Percentiles rank a stretch among this genome's conserved stretches.
phyloP scores from a whole-genome alignment of 306 rosid species.

The Cyamopsis tetragonoloba region DNA sequence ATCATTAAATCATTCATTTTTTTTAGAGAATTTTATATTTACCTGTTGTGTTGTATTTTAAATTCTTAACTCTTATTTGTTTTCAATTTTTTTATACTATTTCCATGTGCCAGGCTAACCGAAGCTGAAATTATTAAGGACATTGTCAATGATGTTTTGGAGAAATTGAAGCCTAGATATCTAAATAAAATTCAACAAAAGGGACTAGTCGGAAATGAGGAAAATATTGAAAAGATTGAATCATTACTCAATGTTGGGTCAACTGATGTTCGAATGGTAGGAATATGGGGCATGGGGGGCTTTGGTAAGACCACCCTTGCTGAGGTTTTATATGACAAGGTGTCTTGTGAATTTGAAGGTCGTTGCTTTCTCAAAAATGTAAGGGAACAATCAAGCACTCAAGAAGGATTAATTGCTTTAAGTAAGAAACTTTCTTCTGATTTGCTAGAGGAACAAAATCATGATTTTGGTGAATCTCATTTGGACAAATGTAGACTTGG shows the following conservation, averaged over 20 bases:
- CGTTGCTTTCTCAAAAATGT: not conserved
- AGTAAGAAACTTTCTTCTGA: not conserved
- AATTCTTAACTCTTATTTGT: too few species aligned
- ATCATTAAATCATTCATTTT: too few species aligned
- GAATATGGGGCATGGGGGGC: not conserved
- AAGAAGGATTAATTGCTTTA: not conserved
- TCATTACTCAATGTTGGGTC: not conserved
- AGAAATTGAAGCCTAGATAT: not conserved
- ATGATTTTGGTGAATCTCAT: too few species aligned
- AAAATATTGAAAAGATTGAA: too few species aligned
- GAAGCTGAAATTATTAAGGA: too few species aligned
- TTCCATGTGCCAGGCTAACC: too few species aligned
- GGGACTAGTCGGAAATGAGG: not conserved
- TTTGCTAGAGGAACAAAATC: not conserved
- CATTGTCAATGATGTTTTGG: not conserved
- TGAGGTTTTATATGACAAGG: not conserved
- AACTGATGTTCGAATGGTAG: not conserved
- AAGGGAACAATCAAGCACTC: not conserved
- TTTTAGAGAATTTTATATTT: too few species aligned
- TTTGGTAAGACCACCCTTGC: not conserved
- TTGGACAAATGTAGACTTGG: not conserved
- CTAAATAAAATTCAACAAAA: not conserved
- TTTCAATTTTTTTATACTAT: too few species aligned
- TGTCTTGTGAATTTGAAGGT: not conserved
- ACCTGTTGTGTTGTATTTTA: too few species aligned